A percentile compares a stretch with the other conserved stretches of the same genome.
Conservation (phyloP, 805 yeast genomes). For the Yarrowia sp. region DNA sequence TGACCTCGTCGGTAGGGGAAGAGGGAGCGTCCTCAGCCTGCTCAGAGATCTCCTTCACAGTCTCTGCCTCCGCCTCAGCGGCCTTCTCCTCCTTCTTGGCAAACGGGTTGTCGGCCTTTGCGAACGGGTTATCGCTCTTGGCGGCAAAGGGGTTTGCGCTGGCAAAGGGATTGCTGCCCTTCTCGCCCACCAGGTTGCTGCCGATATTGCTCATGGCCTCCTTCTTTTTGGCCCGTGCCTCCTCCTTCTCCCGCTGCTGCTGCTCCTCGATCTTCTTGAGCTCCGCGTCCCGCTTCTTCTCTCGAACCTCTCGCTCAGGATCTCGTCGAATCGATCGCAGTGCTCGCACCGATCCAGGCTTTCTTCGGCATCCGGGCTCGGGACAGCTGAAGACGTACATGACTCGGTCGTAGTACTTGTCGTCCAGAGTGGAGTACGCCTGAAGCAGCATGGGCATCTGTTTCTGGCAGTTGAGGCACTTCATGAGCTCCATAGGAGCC, state of each 20-base stretch:
- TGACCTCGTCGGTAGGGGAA: conserved; percentile 3
- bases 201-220: conserved; percentile 28
- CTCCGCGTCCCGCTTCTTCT: conserved; percentile 45
- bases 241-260: conserved; percentile 26
- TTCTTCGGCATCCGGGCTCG: conserved; percentile 61
- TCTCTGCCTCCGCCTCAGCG: neutral
- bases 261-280: conserved; percentile 40
- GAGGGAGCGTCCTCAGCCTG: neutral
- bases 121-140: neutral
- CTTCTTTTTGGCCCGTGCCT: conserved; percentile 6
- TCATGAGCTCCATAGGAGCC: conserved; percentile 51
- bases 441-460: conserved; percentile 70
- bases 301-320: conserved; percentile 46
- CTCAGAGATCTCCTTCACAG: neutral
- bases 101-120: neutral
- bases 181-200: conserved; percentile 32
- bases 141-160: neutral
- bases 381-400: conserved; percentile 78
- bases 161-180: neutral
- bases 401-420: conserved; percentile 71
- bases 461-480: conserved; percentile 65
- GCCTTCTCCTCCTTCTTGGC: conserved; percentile 2
- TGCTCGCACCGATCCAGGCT: conserved; percentile 68
- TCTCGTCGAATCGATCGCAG: conserved; percentile 73
- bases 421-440: conserved; percentile 66